A percentile compares a stretch with the other conserved stretches of the same genome.
phyloP scores from a whole-genome alignment of 2,329 filamentous ascomycete species.

The Macrophomina phaseolina region DNA sequence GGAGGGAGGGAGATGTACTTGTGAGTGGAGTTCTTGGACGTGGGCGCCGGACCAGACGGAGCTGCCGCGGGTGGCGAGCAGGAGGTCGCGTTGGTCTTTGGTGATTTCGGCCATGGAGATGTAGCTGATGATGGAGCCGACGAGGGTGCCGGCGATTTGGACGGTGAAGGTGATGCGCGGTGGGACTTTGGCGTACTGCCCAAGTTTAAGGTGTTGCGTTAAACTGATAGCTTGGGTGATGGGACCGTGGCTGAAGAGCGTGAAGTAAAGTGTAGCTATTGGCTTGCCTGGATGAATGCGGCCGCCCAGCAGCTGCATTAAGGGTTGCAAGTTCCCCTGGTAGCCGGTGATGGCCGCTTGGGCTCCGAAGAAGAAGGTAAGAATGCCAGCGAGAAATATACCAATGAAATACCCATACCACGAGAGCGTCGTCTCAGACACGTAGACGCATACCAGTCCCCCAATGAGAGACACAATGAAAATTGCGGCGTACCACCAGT shows the following conservation, averaged over 20 bases:
- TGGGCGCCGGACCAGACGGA: slow-evolving; percentile 54
- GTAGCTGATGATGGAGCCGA: slow-evolving; percentile 67
- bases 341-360: slow-evolving; percentile 33
- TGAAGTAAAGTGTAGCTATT: slow-evolving; percentile 50
- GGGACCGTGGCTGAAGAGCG: slow-evolving; percentile 42
- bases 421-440: slow-evolving; percentile 37
- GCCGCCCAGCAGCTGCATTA: slow-evolving; percentile 31
- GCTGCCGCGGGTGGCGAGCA: slow-evolving; percentile 47
- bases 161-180: slow-evolving; percentile 70
- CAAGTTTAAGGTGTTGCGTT: slow-evolving; percentile 46
- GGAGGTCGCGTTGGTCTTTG: slow-evolving; percentile 46
- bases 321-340: slow-evolving; percentile 31
- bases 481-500: slow-evolving; percentile 37
- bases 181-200: slow-evolving; percentile 61
- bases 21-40: slow-evolving; percentile 52
- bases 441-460: slow-evolving; percentile 36
- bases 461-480: slow-evolving; percentile 33
- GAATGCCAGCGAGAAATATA: slow-evolving; percentile 32
- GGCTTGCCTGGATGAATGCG: slow-evolving; percentile 34
- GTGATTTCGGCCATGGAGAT: slow-evolving; percentile 53
- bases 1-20: neutral
- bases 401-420: slow-evolving; percentile 43
- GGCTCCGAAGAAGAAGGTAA: slow-evolving; percentile 37
- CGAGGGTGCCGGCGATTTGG: slow-evolving; percentile 69
- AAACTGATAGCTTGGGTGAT: slow-evolving; percentile 36